Evolutionary conservation across 768 basidiomycete genomes (phyloP).

Genomic region (Mycena capillaripes): DNA sequence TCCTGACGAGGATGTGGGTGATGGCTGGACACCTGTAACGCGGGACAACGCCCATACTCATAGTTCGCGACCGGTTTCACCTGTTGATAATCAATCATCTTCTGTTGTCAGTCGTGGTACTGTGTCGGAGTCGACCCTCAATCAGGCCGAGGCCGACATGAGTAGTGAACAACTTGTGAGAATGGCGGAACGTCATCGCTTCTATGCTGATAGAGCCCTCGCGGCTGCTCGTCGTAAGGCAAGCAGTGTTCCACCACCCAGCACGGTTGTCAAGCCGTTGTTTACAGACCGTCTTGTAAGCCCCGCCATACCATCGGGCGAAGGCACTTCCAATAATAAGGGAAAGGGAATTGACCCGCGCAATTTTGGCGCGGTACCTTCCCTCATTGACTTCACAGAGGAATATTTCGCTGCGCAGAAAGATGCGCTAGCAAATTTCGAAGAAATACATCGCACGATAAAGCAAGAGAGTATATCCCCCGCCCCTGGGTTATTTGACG

Average conservation of each 20-base stretch:
- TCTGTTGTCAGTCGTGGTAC: neutral
- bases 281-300: neutral
- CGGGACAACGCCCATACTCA: conserved; percentile 4
- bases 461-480: conserved; percentile 1
- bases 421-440: neutral
- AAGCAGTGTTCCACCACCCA: neutral
- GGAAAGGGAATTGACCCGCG: conserved; percentile 2
- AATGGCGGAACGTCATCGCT: neutral
- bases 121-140: neutral
- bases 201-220: neutral
- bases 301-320: neutral
- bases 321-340: conserved; percentile 2
- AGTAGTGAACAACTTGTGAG: conserved; percentile 1
- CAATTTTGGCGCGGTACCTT: conserved; percentile 1
- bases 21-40: conserved; percentile 1
- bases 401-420: neutral
- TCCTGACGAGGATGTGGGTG: conserved; percentile 2
- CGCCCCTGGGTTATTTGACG: neutral
- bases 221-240: neutral
- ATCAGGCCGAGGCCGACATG: neutral
- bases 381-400: neutral
- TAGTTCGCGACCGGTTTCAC: neutral
- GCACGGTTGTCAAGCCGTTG: too few relatives aligned
- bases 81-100: neutral
- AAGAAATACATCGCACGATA: neutral